Base-by-base conservation (phyloP, 1,284 basidiomycete genomes). In the Abortiporus biennis region DNA sequence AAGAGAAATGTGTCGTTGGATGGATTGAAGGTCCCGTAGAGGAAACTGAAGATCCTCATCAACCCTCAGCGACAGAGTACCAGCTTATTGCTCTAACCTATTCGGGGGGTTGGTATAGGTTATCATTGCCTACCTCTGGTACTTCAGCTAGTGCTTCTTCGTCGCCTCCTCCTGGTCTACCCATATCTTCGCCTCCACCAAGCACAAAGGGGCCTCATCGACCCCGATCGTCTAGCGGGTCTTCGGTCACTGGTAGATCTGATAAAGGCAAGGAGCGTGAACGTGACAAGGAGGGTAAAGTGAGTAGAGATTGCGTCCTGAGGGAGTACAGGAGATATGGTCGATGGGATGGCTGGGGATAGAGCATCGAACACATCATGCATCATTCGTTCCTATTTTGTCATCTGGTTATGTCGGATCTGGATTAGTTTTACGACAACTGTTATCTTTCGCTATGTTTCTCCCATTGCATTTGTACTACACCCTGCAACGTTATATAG, bases 31-130 rank as follows among this genome's bases (percentile, higher is more conserved):
- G 74, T 6, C 67, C 79, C 2, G 46, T 59, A 1, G 65, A 69
- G 6, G 65, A 68, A 42, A 51, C 54, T 6, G 52, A 63, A n/a
- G 63, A 57, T 27, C 52, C 54, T 21, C 52, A 56, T 15, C 45
- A 44, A 42, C 38, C 48, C 19, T 24, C 51, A 3, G 44, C 50
- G 3, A 56, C 62, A n/a, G 81, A 90, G 51, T 76, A 80, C 52
- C 89, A 94, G 56, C 72, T 94, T 15, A 68, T 94, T 40, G 89
- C 87, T 3, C 65, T 95, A 47, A 95, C 91, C 0, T 92, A 83
- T 57, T 79, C 83, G 1, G 92, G 92, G 9, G 89, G 92, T n/a
- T 95, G 92, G 92, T 95, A 94, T 64, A 77, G 92, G 4, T 69
- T 95, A 6, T 76, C 82, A 11, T 64, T 94, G 22, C 89, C 90